A percentile compares a stretch with the other conserved stretches of the same genome.
These are phyloP conservation scores for Rhizoclosmatium sp. DNA, from an alignment of 192 early-diverging fungal genomes.

Conservation along the genomic window DNA sequence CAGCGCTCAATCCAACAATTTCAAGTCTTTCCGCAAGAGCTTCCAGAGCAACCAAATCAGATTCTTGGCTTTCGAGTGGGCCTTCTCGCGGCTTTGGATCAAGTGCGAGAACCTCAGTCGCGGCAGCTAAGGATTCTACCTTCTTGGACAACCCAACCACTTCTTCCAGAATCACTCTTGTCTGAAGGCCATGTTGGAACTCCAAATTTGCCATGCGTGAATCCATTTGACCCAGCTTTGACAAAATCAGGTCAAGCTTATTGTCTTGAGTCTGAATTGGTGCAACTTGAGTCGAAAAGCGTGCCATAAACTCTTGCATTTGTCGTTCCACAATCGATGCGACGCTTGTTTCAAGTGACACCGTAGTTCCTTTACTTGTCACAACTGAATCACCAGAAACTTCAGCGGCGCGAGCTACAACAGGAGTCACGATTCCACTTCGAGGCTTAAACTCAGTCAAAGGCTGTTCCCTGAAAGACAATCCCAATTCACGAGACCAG, in stretches of 20 bases:
- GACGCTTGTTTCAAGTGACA: background rate
- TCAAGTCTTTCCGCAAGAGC: constrained; percentile 18
- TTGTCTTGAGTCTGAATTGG: background rate
- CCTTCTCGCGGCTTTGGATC: background rate
- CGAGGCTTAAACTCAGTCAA: constrained; percentile 4
- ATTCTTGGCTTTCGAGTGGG: background rate
- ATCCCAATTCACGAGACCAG: too few species aligned
- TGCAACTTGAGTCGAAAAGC: background rate
- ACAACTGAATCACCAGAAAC: background rate
- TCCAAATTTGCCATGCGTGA: constrained; percentile 7
- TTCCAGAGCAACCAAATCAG: constrained; percentile 4
- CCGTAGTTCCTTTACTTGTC: background rate
- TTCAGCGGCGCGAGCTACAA: background rate
- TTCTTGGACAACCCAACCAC: background rate
- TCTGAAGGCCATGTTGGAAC: background rate
- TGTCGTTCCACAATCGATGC: background rate
- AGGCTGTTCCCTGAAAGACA: constrained; percentile 10
- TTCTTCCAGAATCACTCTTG: background rate
- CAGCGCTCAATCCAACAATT: constrained; percentile 9
- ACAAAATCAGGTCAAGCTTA: constrained; percentile 30
- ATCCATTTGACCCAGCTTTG: constrained; percentile 28
- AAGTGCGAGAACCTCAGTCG: background rate
- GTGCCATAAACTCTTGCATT: constrained; percentile 17
- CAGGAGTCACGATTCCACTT: background rate
- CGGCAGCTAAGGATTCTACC: background rate